phyloP scores from a whole-genome alignment of 352 stramenopile species.

The Phytophthora citrophthora region DNA sequence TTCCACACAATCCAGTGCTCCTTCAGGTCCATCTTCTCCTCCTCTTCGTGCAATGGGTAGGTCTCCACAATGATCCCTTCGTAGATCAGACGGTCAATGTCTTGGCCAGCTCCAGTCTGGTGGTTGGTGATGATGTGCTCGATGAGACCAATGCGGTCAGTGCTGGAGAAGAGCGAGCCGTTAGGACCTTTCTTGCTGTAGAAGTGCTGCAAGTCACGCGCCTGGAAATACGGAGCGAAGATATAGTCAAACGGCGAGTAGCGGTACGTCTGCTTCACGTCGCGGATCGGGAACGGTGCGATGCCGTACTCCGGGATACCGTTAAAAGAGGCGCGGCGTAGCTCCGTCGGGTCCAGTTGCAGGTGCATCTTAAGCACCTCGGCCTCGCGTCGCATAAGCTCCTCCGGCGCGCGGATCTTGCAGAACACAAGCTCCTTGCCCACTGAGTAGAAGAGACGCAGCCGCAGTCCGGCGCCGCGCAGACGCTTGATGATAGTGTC shows the following conservation, averaged over 20 bases:
- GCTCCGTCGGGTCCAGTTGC: constrained; percentile 67
- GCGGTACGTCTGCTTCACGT: constrained; percentile 79
- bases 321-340: constrained; percentile 67
- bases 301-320: constrained; percentile 77
- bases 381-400: constrained; percentile 74
- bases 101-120: constrained; percentile 61
- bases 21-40: constrained; percentile 66
- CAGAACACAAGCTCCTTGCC: constrained; percentile 78
- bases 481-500: constrained; percentile 84
- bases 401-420: constrained; percentile 80
- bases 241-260: constrained; percentile 89
- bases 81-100: constrained; percentile 80
- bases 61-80: constrained; percentile 79
- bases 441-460: constrained; percentile 79
- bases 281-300: constrained; percentile 80
- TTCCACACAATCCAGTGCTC: constrained; percentile 77
- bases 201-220: constrained; percentile 68
- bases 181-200: constrained; percentile 67
- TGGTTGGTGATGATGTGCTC: constrained; percentile 88
- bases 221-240: constrained; percentile 82
- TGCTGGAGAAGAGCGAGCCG: constrained; percentile 76
- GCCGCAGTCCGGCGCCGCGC: constrained; percentile 62
- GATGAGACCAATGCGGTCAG: constrained; percentile 80
- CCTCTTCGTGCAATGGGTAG: constrained; percentile 80
- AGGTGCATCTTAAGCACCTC: constrained; percentile 80